These are phyloP conservation scores for Trichosporon sp. DNA, from an alignment of 1,284 basidiomycete species.

Conservation along the genomic window DNA sequence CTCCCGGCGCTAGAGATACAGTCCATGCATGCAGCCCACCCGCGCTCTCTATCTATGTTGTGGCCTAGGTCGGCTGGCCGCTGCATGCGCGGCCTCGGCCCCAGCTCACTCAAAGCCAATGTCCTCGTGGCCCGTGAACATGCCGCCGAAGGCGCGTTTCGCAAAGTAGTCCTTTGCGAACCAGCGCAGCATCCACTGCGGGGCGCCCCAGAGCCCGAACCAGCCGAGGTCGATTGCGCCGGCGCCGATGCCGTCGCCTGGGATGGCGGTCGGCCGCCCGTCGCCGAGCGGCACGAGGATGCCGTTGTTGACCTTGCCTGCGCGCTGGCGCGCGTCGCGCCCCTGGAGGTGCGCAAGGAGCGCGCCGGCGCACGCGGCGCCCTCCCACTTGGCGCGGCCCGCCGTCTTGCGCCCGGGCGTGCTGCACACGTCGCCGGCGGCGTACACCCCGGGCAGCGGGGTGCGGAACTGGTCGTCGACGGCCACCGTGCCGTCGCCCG, in stretches of 20 bases:
- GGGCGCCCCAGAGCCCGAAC: constrained; percentile 9
- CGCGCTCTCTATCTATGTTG: background rate
- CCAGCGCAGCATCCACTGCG: constrained; percentile 11
- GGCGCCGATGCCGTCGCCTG: constrained; percentile 9
- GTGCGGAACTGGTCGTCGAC: constrained; percentile 43
- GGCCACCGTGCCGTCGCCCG: constrained; percentile 41
- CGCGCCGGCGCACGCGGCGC: background rate
- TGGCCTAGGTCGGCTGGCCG: no score
- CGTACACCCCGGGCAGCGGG: constrained; percentile 32
- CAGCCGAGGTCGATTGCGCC: constrained; percentile 6
- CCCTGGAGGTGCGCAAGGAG: background rate
- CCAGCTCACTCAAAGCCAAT: background rate
- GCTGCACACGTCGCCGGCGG: constrained; percentile 39
- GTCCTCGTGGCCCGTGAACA: background rate
- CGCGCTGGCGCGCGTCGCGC: background rate
- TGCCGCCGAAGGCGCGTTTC: background rate
- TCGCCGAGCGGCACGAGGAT: constrained; percentile 13
- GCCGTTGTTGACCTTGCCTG: background rate
- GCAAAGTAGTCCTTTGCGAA: constrained; percentile 14
- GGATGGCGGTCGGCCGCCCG: background rate
- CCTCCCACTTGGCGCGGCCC: constrained; percentile 1
- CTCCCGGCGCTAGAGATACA: background rate
- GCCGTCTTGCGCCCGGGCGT: constrained; percentile 14
- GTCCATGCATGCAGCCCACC: background rate
- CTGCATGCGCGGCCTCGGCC: no score